Evolutionary conservation across 2,329 filamentous ascomycete species (phyloP).

Genomic region (Penicillium vulpinum): DNA sequence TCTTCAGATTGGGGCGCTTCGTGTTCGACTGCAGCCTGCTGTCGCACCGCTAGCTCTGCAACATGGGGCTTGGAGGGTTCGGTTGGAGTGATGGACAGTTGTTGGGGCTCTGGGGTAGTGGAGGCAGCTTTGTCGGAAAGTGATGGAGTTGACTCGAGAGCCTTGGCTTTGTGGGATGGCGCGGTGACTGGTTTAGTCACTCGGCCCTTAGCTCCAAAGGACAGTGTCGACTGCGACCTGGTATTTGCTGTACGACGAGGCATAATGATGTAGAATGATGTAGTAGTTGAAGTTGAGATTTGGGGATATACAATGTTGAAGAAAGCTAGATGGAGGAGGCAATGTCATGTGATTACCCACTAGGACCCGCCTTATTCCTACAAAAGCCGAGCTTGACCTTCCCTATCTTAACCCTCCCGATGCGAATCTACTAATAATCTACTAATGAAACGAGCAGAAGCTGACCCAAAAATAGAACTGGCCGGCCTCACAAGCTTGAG

Average conservation of each 20-base stretch:
- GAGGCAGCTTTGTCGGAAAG: constrained; percentile 27
- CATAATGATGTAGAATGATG: constrained; percentile 31
- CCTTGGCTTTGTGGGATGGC: constrained; percentile 36
- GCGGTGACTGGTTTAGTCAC: constrained; percentile 58
- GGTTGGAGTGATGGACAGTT: constrained; percentile 25
- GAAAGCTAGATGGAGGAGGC: constrained; percentile 3
- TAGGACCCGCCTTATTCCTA: too few species aligned
- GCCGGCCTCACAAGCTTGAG: too few species aligned
- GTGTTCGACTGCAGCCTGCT: constrained; percentile 51
- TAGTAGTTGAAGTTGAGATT: not conserved
- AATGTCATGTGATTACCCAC: too few species aligned
- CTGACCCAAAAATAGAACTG: too few species aligned
- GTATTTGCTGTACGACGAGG: constrained; percentile 43
- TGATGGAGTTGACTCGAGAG: constrained; percentile 38
- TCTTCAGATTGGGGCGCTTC: constrained; percentile 36
- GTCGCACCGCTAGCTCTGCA: constrained; percentile 41
- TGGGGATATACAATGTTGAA: not conserved
- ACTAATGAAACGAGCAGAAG: too few species aligned
- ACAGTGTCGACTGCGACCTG: constrained; percentile 59
- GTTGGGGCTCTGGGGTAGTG: constrained; percentile 30
- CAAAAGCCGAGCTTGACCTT: too few species aligned
- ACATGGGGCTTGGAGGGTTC: constrained; percentile 33
- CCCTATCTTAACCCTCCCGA: too few species aligned
- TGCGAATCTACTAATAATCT: too few species aligned
- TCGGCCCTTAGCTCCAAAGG: constrained; percentile 59